These are phyloP conservation scores for Magnolia sinica DNA, from an alignment of 164 flowering plant species.

Conservation along the genomic window DNA sequence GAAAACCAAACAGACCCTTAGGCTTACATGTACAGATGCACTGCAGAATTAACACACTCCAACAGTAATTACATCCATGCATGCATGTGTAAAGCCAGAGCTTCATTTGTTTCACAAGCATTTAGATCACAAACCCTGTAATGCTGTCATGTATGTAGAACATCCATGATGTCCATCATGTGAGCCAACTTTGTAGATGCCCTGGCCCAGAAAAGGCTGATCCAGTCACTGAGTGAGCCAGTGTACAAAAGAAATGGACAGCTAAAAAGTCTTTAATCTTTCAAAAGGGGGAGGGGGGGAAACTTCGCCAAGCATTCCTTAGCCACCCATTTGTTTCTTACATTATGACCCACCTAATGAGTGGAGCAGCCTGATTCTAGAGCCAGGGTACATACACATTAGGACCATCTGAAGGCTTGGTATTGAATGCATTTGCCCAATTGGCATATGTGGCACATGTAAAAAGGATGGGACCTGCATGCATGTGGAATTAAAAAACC, in stretches of 20 bases:
- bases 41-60: background rate
- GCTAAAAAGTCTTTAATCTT: no score
- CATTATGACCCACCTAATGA: background rate
- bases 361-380: background rate
- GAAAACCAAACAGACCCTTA: no score
- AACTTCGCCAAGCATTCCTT: background rate
- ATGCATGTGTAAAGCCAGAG: background rate
- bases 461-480: background rate
- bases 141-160: background rate
- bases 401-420: background rate
- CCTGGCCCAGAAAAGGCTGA: background rate
- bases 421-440: background rate
- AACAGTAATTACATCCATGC: conserved; percentile 1
- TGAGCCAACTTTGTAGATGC: background rate
- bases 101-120: background rate
- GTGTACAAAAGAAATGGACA: no score
- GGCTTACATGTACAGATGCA: background rate
- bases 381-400: background rate
- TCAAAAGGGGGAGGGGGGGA: no score
- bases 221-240: background rate
- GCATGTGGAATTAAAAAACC: no score
- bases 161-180: background rate
- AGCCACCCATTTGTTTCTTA: background rate
- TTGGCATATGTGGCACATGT: background rate
- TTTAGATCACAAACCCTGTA: background rate